phyloP scores from a whole-genome alignment of 176 grass and related monocot genomes.

The Chloris gayana region DNA sequence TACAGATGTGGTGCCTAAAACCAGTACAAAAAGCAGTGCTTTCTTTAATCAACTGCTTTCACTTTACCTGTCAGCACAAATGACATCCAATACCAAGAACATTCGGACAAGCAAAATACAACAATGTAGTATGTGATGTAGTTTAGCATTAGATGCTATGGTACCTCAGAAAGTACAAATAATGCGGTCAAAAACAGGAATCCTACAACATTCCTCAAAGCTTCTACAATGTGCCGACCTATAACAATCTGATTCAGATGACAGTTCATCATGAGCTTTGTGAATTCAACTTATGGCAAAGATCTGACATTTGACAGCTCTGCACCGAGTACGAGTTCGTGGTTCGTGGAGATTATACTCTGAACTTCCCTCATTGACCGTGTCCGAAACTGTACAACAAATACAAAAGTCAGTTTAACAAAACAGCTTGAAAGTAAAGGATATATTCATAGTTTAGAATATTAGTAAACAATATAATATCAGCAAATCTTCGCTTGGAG shows the following conservation, averaged over 20 bases:
- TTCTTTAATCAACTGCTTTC: not conserved
- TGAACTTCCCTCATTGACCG: constrained; percentile 31
- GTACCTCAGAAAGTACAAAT: not conserved
- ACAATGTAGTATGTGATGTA: not conserved
- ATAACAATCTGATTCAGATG: not conserved
- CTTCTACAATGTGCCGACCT: not conserved
- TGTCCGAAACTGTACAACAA: constrained; percentile 42
- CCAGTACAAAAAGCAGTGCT: not conserved
- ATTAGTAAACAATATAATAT: not conserved
- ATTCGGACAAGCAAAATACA: not conserved
- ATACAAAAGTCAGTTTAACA: constrained; percentile 21
- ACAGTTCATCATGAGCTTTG: not conserved
- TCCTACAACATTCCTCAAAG: not conserved
- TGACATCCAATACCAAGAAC: not conserved
- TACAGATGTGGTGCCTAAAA: too few relatives aligned
- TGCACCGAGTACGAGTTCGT: too few relatives aligned
- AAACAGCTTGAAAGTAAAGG: constrained; percentile 6
- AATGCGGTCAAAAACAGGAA: not conserved
- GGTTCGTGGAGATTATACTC: constrained; percentile 70
- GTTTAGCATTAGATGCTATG: not conserved
- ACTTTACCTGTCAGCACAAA: not conserved
- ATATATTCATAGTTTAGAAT: constrained; percentile 25
- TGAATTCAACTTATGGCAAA: constrained; percentile 11
- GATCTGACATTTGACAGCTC: not conserved
- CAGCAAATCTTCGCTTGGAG: not conserved